Percentiles rank a stretch among this genome's conserved stretches.
These are phyloP conservation scores for Taiozyma sp. DNA, from an alignment of 1,139 yeast genomes.

Conservation along the genomic window DNA sequence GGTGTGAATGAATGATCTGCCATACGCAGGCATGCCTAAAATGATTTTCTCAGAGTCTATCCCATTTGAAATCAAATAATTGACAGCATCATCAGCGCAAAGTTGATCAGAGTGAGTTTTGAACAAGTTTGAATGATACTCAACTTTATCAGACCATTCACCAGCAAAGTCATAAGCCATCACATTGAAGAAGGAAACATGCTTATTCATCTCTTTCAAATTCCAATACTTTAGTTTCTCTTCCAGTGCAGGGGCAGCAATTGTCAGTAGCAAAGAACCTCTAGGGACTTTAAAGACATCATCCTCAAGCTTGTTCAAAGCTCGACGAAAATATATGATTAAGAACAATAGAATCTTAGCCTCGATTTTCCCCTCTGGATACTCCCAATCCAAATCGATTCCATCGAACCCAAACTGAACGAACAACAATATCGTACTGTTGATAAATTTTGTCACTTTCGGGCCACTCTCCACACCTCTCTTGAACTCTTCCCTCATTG, in stretches of 20 bases:
- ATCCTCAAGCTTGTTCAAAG: neutral
- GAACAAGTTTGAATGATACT: constrained; percentile 69
- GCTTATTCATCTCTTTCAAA: constrained; percentile 47
- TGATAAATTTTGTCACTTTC: constrained; percentile 43
- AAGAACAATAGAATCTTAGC: constrained; percentile 26
- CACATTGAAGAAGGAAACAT: constrained; percentile 68
- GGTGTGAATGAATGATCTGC: constrained; percentile 58
- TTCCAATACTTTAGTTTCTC: constrained; percentile 39
- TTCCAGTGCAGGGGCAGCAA: constrained; percentile 72
- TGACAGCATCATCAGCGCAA: constrained; percentile 45
- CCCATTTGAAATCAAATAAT: constrained; percentile 37
- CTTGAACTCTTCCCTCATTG: constrained; percentile 49
- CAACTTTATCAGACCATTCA: constrained; percentile 59
- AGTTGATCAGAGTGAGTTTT: constrained; percentile 37
- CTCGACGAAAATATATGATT: neutral
- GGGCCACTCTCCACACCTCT: constrained; percentile 34
- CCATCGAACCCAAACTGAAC: constrained; percentile 73
- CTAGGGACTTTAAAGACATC: constrained; percentile 15
- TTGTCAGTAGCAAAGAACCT: constrained; percentile 44
- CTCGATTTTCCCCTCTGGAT: constrained; percentile 49
- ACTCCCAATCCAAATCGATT: constrained; percentile 94
- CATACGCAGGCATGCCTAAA: constrained; percentile 87
- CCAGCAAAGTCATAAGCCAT: constrained; percentile 93
- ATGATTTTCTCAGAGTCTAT: constrained; percentile 49
- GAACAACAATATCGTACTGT: constrained; percentile 43